Evolutionary conservation across 495 filamentous ascomycete species (phyloP).

Genomic region (Neurospora africana): DNA sequence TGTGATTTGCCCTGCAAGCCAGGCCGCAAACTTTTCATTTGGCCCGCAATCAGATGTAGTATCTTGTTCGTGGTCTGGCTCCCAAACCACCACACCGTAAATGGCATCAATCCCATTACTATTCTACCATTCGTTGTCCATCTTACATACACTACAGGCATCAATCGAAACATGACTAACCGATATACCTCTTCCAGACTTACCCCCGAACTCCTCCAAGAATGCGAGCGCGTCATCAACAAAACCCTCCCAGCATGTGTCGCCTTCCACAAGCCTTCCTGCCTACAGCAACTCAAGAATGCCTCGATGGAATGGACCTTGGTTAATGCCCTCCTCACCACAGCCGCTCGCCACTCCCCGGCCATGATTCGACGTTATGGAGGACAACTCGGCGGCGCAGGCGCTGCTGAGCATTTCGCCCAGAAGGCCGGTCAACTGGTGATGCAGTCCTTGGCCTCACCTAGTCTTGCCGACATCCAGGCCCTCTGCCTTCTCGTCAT

Average conservation of each 20-base stretch:
- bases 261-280: conserved; percentile 43
- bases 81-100: no score
- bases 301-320: conserved; percentile 34
- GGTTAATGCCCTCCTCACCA: conserved; percentile 38
- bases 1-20: not conserved
- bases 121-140: not conserved
- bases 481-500: conserved; percentile 40
- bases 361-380: conserved; percentile 40
- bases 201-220: conserved; percentile 35
- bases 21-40: not conserved
- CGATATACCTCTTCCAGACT: conserved; percentile 21
- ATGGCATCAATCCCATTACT: no score
- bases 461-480: conserved; percentile 41
- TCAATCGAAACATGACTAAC: conserved; percentile 4
- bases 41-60: no score
- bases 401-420: conserved; percentile 39
- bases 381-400: conserved; percentile 31
- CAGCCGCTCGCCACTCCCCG: conserved; percentile 37
- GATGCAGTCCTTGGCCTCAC: conserved; percentile 36
- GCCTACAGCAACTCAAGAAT: conserved; percentile 39
- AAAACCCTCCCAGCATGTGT: conserved; percentile 42
- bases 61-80: no score
- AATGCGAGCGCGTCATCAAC: conserved; percentile 40
- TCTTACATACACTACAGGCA: no score
- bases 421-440: conserved; percentile 36